Conservation (phyloP, 176 grass and related monocot genomes). For the Rhipidocladum racemiflorum region DNA sequence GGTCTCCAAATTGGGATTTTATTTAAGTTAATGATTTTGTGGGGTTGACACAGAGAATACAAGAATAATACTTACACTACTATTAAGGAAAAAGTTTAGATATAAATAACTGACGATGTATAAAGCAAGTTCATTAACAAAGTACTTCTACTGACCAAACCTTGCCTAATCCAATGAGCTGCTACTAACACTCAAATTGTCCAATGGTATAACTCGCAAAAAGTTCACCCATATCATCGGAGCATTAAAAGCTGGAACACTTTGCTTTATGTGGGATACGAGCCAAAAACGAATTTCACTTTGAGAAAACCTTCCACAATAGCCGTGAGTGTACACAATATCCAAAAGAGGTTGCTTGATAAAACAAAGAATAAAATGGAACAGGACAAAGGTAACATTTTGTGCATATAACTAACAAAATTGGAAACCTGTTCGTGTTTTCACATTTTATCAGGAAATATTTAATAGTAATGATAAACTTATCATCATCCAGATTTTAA, state of each 20-base stretch:
- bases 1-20: neutral
- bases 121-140: neutral
- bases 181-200: neutral
- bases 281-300: neutral
- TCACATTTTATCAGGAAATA: neutral
- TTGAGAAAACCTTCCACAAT: neutral
- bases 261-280: neutral
- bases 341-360: constrained; percentile 1
- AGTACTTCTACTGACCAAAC: neutral
- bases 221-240: neutral
- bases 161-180: neutral
- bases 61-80: neutral
- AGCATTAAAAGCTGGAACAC: neutral
- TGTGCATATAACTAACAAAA: neutral
- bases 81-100: neutral
- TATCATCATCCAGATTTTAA: neutral
- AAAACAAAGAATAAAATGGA: neutral
- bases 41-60: neutral
- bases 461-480: neutral
- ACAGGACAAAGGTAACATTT: neutral
- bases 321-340: neutral
- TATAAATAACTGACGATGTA: neutral
- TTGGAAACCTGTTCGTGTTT: neutral
- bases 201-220: neutral
- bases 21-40: neutral